Evolutionary conservation across 2,329 filamentous ascomycete genomes (phyloP), one percentile per base, ranked within the genome.

Genomic region (Scytalidium lignicola): DNA sequence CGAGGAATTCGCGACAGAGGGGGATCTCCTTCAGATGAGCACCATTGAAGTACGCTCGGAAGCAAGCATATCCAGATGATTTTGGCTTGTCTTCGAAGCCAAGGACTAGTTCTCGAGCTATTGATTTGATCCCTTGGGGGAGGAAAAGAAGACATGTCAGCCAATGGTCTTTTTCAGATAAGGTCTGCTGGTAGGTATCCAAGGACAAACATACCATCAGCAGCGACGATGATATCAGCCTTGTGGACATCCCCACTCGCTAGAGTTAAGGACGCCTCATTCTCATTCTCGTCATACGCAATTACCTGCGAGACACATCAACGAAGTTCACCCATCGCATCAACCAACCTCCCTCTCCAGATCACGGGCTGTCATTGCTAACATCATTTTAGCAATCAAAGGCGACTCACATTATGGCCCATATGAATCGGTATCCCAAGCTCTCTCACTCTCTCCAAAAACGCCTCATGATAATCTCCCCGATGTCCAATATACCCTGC

Each of bases 21-120:
- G 64, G 61, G 32, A 69, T 63, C 8, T 65, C 61, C 28, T 56
- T 62, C 15, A 72, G 58, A 39, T 68, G 60, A 8, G 62, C 55
- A 3, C 69, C 63, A 15, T 66, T 64, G 50, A 70, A 69, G 48
- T 71, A 78, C 0, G 75, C 73, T 20, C 75, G 65, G 64, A 72
- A 79, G 41, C 76, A 75, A 1, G 76, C 75, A 54, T 78, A 79
- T 0, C 76, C 76, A 46, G 70, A 74, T 28, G 71, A 74, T 57
- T 77, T 76, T 1, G 74, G 74, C 43, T 73, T 73, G 51, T 78
- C 75, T 37, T 70, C 66, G 26, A 75, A 76, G 1, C 75, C 75
- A 3, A 79, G 67, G 3, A 79, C 75, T 1, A 78, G 65, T 48
- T 72, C 71, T 23, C 75, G 63, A 0, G 76, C 73, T 26, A 73